Evolutionary conservation across 2,329 filamentous ascomycete species (phyloP).

Genomic region (Alternaria sp.): DNA sequence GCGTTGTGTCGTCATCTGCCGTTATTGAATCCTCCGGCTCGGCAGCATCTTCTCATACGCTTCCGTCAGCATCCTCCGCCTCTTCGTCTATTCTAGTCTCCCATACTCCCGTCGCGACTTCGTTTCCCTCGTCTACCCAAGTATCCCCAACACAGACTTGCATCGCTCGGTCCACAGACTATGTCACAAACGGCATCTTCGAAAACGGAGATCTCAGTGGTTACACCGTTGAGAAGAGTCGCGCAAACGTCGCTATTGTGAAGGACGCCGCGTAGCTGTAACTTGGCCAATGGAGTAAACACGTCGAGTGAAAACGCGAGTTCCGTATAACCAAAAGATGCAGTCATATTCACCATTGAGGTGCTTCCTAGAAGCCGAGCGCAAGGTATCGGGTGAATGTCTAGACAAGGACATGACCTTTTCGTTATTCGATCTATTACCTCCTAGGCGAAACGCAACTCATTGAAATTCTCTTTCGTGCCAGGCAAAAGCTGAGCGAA

Average conservation of each 20-base stretch:
- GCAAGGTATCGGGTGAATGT: too few species aligned
- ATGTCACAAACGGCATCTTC: neutral
- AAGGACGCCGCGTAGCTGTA: neutral
- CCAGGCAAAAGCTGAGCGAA: too few species aligned
- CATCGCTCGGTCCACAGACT: neutral
- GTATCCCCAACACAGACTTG: neutral
- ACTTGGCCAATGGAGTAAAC: too few species aligned
- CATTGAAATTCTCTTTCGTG: too few species aligned
- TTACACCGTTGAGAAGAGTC: neutral
- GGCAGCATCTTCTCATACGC: neutral
- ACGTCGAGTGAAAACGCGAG: too few species aligned
- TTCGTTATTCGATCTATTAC: too few species aligned
- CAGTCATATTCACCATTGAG: too few species aligned
- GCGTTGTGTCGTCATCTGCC: neutral
- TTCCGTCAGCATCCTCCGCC: neutral
- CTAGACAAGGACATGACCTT: too few species aligned
- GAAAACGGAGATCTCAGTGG: neutral
- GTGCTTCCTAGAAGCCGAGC: too few species aligned
- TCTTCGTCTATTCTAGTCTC: neutral
- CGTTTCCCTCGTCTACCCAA: neutral
- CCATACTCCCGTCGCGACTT: neutral
- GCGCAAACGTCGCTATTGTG: neutral
- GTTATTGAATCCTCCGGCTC: neutral
- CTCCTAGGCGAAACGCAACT: too few species aligned
- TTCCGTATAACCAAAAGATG: too few species aligned